Evolutionary conservation across 176 grass and related monocot species (phyloP).

Genomic region (Miscanthus lutarioriparius): DNA sequence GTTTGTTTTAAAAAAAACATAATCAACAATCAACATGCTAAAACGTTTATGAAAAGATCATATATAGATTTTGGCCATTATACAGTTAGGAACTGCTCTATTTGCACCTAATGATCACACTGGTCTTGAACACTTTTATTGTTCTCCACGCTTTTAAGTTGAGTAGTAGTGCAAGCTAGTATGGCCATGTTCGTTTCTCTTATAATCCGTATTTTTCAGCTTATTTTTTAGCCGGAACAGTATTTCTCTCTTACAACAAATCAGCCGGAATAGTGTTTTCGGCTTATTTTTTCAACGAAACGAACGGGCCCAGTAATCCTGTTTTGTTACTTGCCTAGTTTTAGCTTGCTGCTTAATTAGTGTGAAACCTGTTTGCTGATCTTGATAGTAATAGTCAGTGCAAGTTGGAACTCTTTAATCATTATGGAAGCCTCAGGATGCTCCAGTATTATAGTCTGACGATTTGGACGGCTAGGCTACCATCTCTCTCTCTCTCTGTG

Average conservation of each 20-base stretch:
- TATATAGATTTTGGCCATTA: not conserved
- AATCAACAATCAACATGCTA: too few species aligned
- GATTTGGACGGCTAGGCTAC: conserved; percentile 37
- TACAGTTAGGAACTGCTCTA: not conserved
- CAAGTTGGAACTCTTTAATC: conserved; percentile 14
- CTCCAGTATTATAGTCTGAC: conserved; percentile 12
- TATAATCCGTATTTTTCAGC: too few species aligned
- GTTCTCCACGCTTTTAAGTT: not conserved
- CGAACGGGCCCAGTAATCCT: too few species aligned
- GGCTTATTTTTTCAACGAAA: too few species aligned
- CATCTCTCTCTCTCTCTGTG: not conserved
- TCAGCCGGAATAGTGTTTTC: too few species aligned
- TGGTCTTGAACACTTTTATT: not conserved
- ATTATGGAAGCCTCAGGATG: not conserved
- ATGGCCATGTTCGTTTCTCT: too few species aligned
- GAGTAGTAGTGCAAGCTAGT: conserved; percentile 16
- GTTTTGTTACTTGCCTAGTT: too few species aligned
- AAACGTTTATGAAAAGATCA: not conserved
- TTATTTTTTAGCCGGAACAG: too few species aligned
- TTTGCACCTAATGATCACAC: not conserved
- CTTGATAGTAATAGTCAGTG: not conserved
- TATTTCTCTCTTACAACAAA: too few species aligned
- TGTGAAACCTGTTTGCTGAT: not conserved
- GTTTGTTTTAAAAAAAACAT: too few species aligned
- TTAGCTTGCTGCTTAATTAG: too few species aligned